Conservation (phyloP, 257 asterid species). For the Solanum sparsipilum region DNA sequence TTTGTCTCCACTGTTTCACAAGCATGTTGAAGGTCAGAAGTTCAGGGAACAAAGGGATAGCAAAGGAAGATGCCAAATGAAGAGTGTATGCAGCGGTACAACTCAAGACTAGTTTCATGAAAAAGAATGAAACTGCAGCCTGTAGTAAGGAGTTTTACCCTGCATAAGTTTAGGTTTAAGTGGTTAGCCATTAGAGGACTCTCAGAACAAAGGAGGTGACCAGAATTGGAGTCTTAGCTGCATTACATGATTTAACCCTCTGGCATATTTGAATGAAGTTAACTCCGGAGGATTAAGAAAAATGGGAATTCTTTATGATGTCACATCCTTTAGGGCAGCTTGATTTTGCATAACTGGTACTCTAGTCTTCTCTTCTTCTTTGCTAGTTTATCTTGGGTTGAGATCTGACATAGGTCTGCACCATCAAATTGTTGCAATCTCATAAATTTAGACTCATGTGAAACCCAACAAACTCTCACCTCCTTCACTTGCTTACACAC, state of each 20-base stretch:
- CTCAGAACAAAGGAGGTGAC: neutral
- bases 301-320: neutral
- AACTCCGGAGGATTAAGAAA: neutral
- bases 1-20: neutral
- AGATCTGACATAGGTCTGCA: neutral
- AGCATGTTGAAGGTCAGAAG: neutral
- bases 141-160: neutral
- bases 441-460: neutral
- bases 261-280: neutral
- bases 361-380: neutral
- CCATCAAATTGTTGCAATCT: neutral
- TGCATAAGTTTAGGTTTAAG: neutral
- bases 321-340: neutral
- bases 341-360: neutral
- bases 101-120: neutral
- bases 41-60: neutral
- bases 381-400: neutral
- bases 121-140: neutral
- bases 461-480: neutral
- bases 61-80: neutral
- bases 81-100: neutral
- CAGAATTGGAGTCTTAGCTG: neutral
- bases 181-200: neutral
- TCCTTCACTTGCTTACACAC: neutral
- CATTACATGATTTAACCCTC: neutral